Conservation (phyloP, 75 land plant genomes). For the Pinus tabuliformis region DNA sequence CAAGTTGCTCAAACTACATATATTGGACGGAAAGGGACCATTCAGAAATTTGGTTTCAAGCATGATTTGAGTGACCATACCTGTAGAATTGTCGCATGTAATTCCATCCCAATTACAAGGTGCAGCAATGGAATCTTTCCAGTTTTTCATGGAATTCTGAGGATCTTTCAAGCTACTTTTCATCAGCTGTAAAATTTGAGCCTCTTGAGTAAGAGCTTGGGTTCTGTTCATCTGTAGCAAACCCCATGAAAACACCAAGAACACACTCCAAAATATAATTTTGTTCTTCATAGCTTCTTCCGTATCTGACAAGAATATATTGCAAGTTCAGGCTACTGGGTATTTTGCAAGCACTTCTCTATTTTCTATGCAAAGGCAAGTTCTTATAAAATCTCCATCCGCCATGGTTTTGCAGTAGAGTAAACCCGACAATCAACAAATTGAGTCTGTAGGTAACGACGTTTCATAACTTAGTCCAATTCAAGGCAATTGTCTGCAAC, state of each 20-base stretch:
- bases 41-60: background rate
- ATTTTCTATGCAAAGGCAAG: background rate
- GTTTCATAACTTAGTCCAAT: no score
- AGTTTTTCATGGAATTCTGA: conserved; percentile 8
- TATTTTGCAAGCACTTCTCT: background rate
- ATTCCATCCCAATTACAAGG: conserved; percentile 64
- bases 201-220: background rate
- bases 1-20: background rate
- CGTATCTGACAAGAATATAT: background rate
- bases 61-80: conserved; percentile 44
- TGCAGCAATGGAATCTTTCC: conserved; percentile 4
- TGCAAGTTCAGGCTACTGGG: background rate
- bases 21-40: background rate
- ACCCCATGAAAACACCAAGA: background rate
- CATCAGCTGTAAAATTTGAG: background rate
- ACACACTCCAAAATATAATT: background rate
- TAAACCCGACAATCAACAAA: no score
- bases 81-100: conserved; percentile 31
- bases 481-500: no score
- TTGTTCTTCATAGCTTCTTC: background rate
- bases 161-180: conserved; percentile 26
- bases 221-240: background rate
- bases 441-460: no score
- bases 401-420: no score
- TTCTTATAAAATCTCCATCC: no score